Base-by-base conservation (phyloP, 345 rosid genomes). In the Combretum micranthum region DNA sequence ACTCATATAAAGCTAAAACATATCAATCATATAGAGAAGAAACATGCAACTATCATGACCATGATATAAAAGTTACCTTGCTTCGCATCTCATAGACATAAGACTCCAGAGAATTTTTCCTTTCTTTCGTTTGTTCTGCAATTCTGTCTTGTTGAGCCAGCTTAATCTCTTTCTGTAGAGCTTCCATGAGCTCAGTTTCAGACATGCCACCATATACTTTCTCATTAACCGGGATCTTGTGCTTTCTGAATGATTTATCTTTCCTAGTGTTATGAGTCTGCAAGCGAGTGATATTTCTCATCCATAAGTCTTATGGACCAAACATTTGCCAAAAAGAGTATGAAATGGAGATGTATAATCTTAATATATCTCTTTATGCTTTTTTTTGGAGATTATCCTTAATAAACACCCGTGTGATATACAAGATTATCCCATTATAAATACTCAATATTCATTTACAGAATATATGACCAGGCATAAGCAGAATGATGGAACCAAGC, bases 81-180 rank as follows among this genome's bases (percentile, higher is more conserved):
- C 66, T 74, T n/a, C 87, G 87, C 49, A 59, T 79, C 26, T 82
- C 87, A 64, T 82, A 82, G 62, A 82, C 87, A 49, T 73, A 82
- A 0, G 87, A 79, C 72, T 82, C 87, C 76, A 82, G 66, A 23
- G 82, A 74, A 69, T 82, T 82, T 61, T 72, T 82, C 64, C 53
- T 67, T 42, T 82, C 77, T 66, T 82, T 82, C 18, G 83, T 81
- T 55, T 70, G 82, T 64, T 82, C 87, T 44, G 70, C 68, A 37
- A 57, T 63, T 72, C 53, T 63, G 55, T 82, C 87, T 50, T 72
- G 84, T 60, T 74, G 65, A 47, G 82, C 73, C 65, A 79, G 60
- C 59, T 61, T 70, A 64, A 53, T 42, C 74, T 82, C 87, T 67
- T 68, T 76, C 64, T 76, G 78, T 52, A 65, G 66, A 49, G 79